phyloP scores from a whole-genome alignment of 345 rosid species.

The Clausena lansium region DNA sequence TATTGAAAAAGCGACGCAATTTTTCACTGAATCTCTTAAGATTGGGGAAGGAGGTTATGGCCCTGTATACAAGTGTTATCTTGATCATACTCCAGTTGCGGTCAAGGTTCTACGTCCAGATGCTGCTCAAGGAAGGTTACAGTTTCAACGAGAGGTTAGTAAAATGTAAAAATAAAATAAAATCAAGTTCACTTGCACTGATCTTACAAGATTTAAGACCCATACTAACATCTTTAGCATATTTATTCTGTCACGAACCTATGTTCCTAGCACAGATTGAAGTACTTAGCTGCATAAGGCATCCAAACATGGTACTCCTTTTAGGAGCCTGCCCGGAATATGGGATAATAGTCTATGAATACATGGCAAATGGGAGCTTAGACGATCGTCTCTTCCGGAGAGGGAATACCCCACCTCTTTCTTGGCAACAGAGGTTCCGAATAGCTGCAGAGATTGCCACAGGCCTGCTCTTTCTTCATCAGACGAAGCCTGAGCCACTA shows the following conservation, averaged over 20 bases:
- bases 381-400: constrained; percentile 62
- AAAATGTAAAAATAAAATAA: background rate
- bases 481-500: constrained; percentile 91
- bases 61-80: constrained; percentile 73
- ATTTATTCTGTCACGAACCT: background rate
- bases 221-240: background rate
- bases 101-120: constrained; percentile 87
- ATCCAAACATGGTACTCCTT: constrained; percentile 95
- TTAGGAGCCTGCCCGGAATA: constrained; percentile 95
- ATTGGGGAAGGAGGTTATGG: constrained; percentile 99
- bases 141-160: constrained; percentile 84
- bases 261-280: constrained; percentile 50
- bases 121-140: constrained; percentile 93
- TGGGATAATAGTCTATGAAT: constrained; percentile 81
- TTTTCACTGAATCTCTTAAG: constrained; percentile 47
- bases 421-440: constrained; percentile 86
- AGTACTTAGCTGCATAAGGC: constrained; percentile 86
- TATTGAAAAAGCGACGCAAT: constrained; percentile 73
- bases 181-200: background rate
- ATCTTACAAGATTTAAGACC: too few species aligned
- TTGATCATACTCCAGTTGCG: constrained; percentile 85
- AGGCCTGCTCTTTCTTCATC: constrained; percentile 88
- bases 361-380: constrained; percentile 91
- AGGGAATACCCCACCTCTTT: constrained; percentile 55
- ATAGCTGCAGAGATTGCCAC: constrained; percentile 85